Percentiles rank a stretch among this genome's conserved stretches.
These are phyloP conservation scores for Discostella pseudostelligera DNA, from an alignment of 108 stramenopile species.

Conservation along the genomic window DNA sequence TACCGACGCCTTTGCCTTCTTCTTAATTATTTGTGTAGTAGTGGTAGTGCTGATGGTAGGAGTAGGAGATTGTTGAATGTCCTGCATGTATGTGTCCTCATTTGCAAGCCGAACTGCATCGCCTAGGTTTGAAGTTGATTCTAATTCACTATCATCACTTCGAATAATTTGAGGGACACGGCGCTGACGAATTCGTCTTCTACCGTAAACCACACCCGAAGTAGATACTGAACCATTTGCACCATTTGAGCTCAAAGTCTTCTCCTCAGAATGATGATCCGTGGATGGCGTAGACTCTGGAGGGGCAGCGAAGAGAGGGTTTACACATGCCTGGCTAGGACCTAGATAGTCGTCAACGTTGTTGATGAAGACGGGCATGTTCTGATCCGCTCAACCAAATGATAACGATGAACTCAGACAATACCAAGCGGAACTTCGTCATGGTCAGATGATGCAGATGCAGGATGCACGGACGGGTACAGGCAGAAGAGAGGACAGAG, in stretches of 20 bases:
- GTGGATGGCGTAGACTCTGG: constrained; percentile 11
- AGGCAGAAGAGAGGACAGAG: too few species aligned
- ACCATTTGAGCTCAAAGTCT: neutral
- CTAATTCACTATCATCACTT: constrained; percentile 13
- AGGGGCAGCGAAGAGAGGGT: constrained; percentile 72
- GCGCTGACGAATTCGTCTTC: constrained; percentile 13
- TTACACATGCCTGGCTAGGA: constrained; percentile 87
- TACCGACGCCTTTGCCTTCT: constrained; percentile 65
- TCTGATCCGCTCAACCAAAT: too few species aligned
- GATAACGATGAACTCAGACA: too few species aligned
- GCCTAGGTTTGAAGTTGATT: constrained; percentile 2
- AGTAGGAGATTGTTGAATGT: constrained; percentile 8
- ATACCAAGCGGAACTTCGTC: too few species aligned
- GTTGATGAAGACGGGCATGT: constrained; percentile 65
- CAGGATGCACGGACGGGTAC: too few species aligned
- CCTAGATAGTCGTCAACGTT: constrained; percentile 88
- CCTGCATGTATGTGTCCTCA: constrained; percentile 1
- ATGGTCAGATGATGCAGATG: too few species aligned
- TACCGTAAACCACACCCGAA: neutral
- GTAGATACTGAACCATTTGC: constrained; percentile 1
- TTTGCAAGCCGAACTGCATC: constrained; percentile 12
- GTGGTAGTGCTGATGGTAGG: constrained; percentile 3
- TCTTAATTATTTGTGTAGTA: constrained; percentile 29
- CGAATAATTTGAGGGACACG: constrained; percentile 21
- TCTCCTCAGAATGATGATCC: constrained; percentile 10